Evolutionary conservation across 768 basidiomycete species (phyloP).

Genomic region (Cantharellus cinnabarinus): DNA sequence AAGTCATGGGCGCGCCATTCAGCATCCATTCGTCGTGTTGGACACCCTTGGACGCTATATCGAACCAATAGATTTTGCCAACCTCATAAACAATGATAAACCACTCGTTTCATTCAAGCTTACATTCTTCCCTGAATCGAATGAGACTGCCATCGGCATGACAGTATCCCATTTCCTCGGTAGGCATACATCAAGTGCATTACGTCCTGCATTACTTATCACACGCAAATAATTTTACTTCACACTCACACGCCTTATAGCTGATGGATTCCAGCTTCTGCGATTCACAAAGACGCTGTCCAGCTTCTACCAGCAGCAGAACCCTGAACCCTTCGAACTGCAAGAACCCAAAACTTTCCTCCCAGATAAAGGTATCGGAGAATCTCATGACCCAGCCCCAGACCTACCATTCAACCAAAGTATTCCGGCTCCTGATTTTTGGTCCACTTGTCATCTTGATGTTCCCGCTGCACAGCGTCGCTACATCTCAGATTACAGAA

Average conservation of each 20-base stretch:
- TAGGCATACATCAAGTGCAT: neutral
- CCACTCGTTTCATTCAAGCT: neutral
- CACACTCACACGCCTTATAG: neutral
- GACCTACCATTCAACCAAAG: neutral
- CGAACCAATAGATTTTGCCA: neutral
- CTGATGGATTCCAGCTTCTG: neutral
- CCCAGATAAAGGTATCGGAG: too few relatives aligned
- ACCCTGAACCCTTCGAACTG: neutral
- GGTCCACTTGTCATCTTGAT: neutral
- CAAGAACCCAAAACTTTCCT: neutral
- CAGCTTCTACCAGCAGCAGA: neutral
- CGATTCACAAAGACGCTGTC: neutral
- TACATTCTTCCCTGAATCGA: neutral
- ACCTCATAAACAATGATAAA: neutral
- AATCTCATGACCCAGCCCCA: neutral
- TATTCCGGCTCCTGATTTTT: neutral
- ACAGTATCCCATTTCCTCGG: neutral
- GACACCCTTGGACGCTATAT: neutral
- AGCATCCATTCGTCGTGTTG: neutral
- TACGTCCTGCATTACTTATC: neutral
- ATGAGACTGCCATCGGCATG: neutral
- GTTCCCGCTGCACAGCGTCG: neutral
- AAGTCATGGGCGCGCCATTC: too few relatives aligned
- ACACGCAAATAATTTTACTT: constrained; percentile 1
- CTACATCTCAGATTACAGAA: neutral